These are phyloP conservation scores for Jatropha multifida DNA, from an alignment of 441 rosid genomes.

Conservation along the genomic window DNA sequence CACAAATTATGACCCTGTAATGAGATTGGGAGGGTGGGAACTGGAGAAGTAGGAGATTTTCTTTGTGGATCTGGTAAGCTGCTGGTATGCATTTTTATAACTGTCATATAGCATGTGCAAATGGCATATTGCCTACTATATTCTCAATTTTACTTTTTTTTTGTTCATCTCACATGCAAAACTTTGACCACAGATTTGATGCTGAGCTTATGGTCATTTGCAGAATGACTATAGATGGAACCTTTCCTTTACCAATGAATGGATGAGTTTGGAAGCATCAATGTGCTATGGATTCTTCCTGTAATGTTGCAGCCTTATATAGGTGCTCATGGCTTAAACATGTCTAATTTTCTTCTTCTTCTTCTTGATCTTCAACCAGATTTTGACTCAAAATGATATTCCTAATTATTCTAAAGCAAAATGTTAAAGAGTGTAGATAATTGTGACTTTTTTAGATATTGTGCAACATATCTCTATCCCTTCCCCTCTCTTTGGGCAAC, in stretches of 20 bases:
- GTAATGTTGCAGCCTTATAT: neutral
- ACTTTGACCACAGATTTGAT: neutral
- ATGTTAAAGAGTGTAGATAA: neutral
- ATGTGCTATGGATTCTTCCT: neutral
- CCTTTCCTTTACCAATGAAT: neutral
- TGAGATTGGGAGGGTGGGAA: conserved; percentile 83
- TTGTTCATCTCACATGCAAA: neutral
- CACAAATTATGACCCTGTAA: conserved; percentile 76
- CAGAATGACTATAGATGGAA: neutral
- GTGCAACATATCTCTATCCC: neutral
- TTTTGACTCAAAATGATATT: neutral
- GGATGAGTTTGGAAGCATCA: neutral
- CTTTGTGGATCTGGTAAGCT: conserved; percentile 3
- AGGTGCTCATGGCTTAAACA: too few species aligned
- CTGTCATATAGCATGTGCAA: neutral
- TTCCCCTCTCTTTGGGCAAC: neutral
- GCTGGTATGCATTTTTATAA: neutral
- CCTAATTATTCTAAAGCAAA: neutral
- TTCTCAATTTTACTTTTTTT: neutral
- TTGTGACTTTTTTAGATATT: neutral
- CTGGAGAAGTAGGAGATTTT: conserved; percentile 35
- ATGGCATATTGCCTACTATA: neutral
- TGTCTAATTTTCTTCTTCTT: neutral
- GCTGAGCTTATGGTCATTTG: neutral
- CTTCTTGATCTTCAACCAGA: neutral